These are phyloP conservation scores for Lachancea fermentati DNA, from an alignment of 805 yeast genomes.

Conservation along the genomic window DNA sequence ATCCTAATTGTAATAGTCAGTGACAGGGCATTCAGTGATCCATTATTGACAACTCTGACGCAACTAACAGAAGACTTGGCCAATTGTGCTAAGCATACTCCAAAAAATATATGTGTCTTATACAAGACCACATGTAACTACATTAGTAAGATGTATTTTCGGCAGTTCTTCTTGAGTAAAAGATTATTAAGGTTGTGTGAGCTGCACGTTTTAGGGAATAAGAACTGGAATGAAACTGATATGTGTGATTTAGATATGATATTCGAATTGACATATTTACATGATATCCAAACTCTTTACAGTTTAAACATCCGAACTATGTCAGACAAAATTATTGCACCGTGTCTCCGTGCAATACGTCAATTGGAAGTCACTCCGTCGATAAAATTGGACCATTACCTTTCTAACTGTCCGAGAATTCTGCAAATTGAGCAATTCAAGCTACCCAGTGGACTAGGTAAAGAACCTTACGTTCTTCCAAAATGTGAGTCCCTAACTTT, in stretches of 20 bases:
- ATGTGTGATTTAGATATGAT: constrained; percentile 23
- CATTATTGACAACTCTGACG: constrained; percentile 13
- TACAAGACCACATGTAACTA: constrained; percentile 22
- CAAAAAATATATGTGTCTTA: constrained; percentile 18
- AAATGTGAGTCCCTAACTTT: constrained; percentile 19
- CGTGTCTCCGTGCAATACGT: constrained; percentile 15
- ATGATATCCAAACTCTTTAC: constrained; percentile 17
- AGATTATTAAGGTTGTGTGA: constrained; percentile 18
- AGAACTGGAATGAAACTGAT: constrained; percentile 1
- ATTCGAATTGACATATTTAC: constrained; percentile 21
- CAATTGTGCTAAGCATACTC: not conserved
- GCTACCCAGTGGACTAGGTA: constrained; percentile 3
- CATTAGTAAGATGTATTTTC: constrained; percentile 26
- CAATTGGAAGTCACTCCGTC: constrained; percentile 12
- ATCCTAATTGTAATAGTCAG: constrained; percentile 22
- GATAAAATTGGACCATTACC: constrained; percentile 10
- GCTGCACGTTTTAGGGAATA: constrained; percentile 23
- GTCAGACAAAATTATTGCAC: constrained; percentile 14
- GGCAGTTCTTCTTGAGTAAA: constrained; percentile 13
- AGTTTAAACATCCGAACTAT: constrained; percentile 18
- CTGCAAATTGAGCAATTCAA: constrained; percentile 20
- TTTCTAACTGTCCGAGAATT: constrained; percentile 16
- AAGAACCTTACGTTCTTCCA: constrained; percentile 16
- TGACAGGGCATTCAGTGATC: constrained; percentile 20
- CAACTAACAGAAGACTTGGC: constrained; percentile 3